phyloP scores from a whole-genome alignment of 2,329 filamentous ascomycete genomes.

The Xylariaceae sp. region DNA sequence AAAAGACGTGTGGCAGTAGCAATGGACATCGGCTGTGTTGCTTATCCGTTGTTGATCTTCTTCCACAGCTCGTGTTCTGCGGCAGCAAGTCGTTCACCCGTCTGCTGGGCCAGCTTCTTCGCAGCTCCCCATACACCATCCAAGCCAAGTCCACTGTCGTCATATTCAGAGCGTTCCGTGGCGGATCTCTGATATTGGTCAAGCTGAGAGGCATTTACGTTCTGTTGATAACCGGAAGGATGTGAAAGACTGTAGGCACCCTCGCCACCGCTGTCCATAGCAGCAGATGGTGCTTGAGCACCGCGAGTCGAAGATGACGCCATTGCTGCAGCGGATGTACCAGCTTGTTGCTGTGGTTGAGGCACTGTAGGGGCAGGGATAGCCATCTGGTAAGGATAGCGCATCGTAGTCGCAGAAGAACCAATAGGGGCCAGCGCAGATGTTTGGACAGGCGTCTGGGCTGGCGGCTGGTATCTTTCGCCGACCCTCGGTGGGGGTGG shows the following conservation, averaged over 20 bases:
- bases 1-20: conserved; percentile 4
- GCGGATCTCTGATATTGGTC: conserved; percentile 43
- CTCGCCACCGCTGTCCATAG: conserved; percentile 23
- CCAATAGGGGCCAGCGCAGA: conserved; percentile 29
- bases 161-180: conserved; percentile 33
- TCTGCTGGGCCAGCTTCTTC: conserved; percentile 53
- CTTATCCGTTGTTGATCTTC: conserved; percentile 54
- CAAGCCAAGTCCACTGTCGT: conserved; percentile 26
- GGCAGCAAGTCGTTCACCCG: conserved; percentile 52
- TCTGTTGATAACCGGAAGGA: conserved; percentile 53
- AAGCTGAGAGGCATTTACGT: conserved; percentile 48
- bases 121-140: conserved; percentile 52
- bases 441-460: conserved; percentile 30
- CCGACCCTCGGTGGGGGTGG: conserved; percentile 50
- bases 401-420: conserved; percentile 29
- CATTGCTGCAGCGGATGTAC: conserved; percentile 38
- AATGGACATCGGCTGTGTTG: neutral
- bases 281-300: conserved; percentile 22
- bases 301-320: conserved; percentile 31
- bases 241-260: conserved; percentile 34
- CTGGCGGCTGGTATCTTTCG: conserved; percentile 38
- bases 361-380: conserved; percentile 43
- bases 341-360: conserved; percentile 39
- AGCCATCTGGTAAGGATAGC: conserved; percentile 46
- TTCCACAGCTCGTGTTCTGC: conserved; percentile 60